phyloP scores from a whole-genome alignment of 257 asterid genomes.

The Cinchona pubescens region DNA sequence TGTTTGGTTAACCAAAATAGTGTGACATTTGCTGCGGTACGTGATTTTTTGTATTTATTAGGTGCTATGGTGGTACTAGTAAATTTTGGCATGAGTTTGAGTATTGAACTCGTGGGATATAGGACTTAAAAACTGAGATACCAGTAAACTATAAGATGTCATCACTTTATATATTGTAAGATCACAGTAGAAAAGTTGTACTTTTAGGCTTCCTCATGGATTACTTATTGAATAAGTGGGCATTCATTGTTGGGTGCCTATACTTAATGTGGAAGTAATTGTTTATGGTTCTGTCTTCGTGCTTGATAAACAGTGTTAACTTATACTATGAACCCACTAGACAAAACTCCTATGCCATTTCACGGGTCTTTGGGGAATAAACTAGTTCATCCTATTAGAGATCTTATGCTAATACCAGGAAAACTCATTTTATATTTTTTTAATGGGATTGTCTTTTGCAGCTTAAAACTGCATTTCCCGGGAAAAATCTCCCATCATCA shows the following conservation, averaged over 20 bases:
- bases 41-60: neutral
- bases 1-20: neutral
- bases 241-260: neutral
- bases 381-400: neutral
- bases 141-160: no score
- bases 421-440: neutral
- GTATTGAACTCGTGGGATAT: neutral
- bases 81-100: neutral
- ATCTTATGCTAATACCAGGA: neutral
- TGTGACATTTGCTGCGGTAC: neutral
- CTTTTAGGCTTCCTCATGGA: neutral
- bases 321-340: neutral
- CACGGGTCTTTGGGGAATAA: neutral
- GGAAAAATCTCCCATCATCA: slow-evolving; percentile 68
- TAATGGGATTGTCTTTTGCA: slow-evolving; percentile 38
- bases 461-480: slow-evolving; percentile 76
- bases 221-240: neutral
- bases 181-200: neutral
- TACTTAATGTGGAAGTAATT: neutral
- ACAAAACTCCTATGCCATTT: neutral
- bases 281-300: neutral
- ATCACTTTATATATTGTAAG: neutral
- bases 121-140: neutral
- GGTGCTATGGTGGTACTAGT: neutral
- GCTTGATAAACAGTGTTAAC: neutral